Conservation (phyloP, 106 monocot species). For the Xerophyta viscosa region DNA sequence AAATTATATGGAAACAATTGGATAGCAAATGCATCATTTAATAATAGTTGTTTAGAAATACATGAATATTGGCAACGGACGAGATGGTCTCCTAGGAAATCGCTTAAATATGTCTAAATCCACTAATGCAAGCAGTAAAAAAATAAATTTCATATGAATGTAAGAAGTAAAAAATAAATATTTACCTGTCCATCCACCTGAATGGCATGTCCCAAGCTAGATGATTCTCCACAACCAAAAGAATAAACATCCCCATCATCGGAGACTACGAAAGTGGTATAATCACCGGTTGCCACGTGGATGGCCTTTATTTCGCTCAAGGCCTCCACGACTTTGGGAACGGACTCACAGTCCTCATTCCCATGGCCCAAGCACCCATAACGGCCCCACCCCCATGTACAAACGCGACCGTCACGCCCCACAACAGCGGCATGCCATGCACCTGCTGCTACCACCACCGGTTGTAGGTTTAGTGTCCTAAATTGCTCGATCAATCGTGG, state of each 20-base stretch:
- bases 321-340: slow-evolving; percentile 76
- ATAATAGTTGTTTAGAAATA: no score
- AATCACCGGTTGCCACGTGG: slow-evolving; percentile 91
- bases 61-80: no score
- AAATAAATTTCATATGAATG: no score
- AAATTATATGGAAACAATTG: no score
- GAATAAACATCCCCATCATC: slow-evolving; percentile 87
- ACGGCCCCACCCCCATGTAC: slow-evolving; percentile 98
- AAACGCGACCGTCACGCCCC: slow-evolving; percentile 81
- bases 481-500: slow-evolving; percentile 81
- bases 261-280: slow-evolving; percentile 88
- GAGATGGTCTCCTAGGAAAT: no score
- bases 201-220: slow-evolving; percentile 77
- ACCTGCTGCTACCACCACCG: slow-evolving; percentile 83
- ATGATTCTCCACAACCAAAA: slow-evolving; percentile 90
- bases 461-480: slow-evolving; percentile 65
- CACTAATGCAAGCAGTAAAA: no score
- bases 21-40: no score
- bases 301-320: slow-evolving; percentile 69
- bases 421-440: slow-evolving; percentile 99
- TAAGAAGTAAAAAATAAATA: no score
- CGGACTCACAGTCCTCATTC: slow-evolving; percentile 79
- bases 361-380: slow-evolving; percentile 99
- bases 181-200: slow-evolving; percentile 65
- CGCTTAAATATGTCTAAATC: no score